phyloP scores from a whole-genome alignment of 2,329 filamentous ascomycete species.

The Thielaviopsis populi region DNA sequence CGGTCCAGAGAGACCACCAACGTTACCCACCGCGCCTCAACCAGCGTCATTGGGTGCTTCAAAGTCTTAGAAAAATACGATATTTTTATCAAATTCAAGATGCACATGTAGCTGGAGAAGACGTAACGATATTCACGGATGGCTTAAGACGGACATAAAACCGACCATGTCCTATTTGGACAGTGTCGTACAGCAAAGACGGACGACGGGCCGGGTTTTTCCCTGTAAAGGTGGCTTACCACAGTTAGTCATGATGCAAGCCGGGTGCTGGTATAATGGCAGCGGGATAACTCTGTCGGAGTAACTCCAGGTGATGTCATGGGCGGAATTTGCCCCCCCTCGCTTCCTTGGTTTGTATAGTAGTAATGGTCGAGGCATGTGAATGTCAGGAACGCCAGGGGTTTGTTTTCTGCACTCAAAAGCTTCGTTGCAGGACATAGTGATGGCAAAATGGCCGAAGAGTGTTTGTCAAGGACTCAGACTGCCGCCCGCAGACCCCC shows the following conservation, averaged over 20 bases:
- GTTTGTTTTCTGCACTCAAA: background rate
- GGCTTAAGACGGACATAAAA: background rate
- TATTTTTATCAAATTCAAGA: background rate
- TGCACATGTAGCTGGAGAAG: background rate
- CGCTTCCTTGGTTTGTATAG: background rate
- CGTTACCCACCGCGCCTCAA: slow-evolving; percentile 20
- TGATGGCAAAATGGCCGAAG: background rate
- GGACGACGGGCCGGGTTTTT: background rate
- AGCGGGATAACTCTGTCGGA: background rate
- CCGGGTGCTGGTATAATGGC: too few species aligned
- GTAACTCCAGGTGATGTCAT: background rate
- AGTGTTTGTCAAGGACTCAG: background rate
- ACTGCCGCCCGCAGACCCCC: background rate
- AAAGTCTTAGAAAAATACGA: slow-evolving; percentile 6
- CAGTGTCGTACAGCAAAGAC: background rate
- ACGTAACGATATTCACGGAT: background rate
- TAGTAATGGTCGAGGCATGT: background rate
- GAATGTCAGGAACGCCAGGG: background rate
- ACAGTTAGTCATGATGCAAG: too few species aligned
- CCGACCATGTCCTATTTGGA: too few species aligned
- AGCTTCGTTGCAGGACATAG: background rate
- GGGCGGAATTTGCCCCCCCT: background rate
- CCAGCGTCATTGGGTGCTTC: slow-evolving; percentile 2
- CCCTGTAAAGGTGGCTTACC: too few species aligned
- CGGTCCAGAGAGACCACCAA: slow-evolving; percentile 13